phyloP scores from a whole-genome alignment of 2,329 filamentous ascomycete genomes.

The Zymoseptoria tritici region DNA sequence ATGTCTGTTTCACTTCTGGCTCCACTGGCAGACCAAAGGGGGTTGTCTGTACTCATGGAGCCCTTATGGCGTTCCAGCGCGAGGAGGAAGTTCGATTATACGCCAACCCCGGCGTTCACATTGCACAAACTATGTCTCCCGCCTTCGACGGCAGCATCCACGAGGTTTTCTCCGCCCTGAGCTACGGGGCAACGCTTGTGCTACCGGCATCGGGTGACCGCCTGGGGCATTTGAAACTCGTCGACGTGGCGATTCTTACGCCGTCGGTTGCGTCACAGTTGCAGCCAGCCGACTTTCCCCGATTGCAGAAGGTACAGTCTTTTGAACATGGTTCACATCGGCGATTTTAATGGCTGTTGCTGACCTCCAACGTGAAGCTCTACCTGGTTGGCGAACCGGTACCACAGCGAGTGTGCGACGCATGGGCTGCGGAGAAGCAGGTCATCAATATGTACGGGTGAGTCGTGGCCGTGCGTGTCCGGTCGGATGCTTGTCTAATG shows the following conservation, averaged over 20 bases:
- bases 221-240: not conserved
- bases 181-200: too few relatives aligned
- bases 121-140: constrained; percentile 4
- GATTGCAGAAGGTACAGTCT: not conserved
- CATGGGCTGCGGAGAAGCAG: too few relatives aligned
- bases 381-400: too few relatives aligned
- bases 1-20: constrained; percentile 4
- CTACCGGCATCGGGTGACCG: not conserved
- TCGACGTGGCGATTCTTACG: not conserved
- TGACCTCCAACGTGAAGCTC: too few relatives aligned
- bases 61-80: constrained; percentile 1
- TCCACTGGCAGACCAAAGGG: constrained; percentile 1
- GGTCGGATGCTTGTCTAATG: too few relatives aligned
- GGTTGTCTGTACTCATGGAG: not conserved
- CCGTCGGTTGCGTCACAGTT: not conserved
- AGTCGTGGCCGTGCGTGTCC: too few relatives aligned
- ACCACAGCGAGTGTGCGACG: too few relatives aligned
- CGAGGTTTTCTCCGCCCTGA: too few relatives aligned
- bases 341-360: too few relatives aligned
- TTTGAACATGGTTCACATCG: too few relatives aligned
- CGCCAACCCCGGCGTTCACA: not conserved
- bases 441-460: too few relatives aligned
- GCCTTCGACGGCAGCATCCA: not conserved
- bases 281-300: not conserved
- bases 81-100: constrained; percentile 1